phyloP scores from a whole-genome alignment of 305 asterid species.

The Solanum aculeatissimum region DNA sequence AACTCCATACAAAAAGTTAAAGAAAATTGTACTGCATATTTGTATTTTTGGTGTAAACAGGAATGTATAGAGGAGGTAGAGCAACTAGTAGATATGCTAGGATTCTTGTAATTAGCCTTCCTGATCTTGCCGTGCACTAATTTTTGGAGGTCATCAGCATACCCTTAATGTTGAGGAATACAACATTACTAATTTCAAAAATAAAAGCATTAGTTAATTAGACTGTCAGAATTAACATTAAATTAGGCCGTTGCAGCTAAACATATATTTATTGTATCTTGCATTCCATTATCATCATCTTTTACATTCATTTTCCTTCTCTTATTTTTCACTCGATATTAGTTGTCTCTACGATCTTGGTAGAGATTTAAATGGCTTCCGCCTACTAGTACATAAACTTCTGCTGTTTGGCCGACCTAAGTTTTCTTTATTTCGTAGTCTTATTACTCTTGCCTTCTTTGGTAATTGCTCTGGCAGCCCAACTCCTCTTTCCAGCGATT shows the following conservation, averaged over 20 bases:
- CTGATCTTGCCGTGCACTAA: no score
- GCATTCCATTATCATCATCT: not conserved
- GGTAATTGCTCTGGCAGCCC: not conserved
- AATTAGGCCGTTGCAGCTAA: not conserved
- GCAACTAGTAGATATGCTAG: no score
- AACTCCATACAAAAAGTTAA: no score
- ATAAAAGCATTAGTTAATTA: not conserved
- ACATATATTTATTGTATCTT: not conserved
- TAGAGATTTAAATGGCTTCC: not conserved
- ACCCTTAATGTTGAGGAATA: no score
- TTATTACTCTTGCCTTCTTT: not conserved
- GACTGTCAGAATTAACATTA: not conserved
- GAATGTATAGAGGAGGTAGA: no score
- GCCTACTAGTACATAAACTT: not conserved
- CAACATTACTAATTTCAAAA: not conserved
- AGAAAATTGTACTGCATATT: no score
- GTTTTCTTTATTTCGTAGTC: not conserved
- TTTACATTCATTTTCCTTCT: not conserved
- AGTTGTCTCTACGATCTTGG: not conserved
- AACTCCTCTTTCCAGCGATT: not conserved
- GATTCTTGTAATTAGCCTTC: no score
- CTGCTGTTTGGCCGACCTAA: not conserved
- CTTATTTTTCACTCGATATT: not conserved
- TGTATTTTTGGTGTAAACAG: no score
- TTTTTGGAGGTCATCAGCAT: no score